Base-by-base conservation (phyloP, 805 yeast species). In the Ogataea pilisensis region DNA sequence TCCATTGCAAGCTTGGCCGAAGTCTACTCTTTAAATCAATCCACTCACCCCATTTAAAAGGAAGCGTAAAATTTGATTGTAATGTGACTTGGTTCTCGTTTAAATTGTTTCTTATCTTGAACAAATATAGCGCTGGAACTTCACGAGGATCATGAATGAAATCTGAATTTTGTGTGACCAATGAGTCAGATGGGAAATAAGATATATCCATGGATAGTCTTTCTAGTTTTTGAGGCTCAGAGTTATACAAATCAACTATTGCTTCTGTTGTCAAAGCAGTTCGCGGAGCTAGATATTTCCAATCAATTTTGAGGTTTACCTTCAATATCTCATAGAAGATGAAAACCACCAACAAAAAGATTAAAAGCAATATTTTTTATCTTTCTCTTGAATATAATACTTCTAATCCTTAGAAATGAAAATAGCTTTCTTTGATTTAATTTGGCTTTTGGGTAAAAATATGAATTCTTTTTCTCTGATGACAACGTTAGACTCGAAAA, bases 41-140 rank as follows among this genome's bases (percentile, higher is more conserved):
- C 65, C 65, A 61, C 28, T 60, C 60, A 14, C 44, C 38, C 67
- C 67, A 62, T 16, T 45, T 45, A 39, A 62, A 62, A 0, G 58
- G 55, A 2, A 62, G 36, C 8, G 29, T 38, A 30, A 57, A 53
- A n/a, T 44, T 31, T 7, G 44, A 33, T 31, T 36, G 25, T n/a
- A 34, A 12, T 13, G 16, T n/a, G 3, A 37, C 42, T 5, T 35
- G 17, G 24, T 44, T 40, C 2, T 41, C 28, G 3, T 32, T 29
- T 3, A 47, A 17, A 26, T 51, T 51, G 20, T 42, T 29, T 21
- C 46, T 36, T 7, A 48, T 28, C 28, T 38, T 36, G 33, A 42
- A 49, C 20, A 50, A 30, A 45, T 52, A 48, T 24, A 55, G 28
- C 1, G 55, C 49, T 0, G 50, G 35, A 4, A 50, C 42, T 19